Conservation (phyloP, 2,329 filamentous ascomycete genomes). For the Chaetomium sp. region DNA sequence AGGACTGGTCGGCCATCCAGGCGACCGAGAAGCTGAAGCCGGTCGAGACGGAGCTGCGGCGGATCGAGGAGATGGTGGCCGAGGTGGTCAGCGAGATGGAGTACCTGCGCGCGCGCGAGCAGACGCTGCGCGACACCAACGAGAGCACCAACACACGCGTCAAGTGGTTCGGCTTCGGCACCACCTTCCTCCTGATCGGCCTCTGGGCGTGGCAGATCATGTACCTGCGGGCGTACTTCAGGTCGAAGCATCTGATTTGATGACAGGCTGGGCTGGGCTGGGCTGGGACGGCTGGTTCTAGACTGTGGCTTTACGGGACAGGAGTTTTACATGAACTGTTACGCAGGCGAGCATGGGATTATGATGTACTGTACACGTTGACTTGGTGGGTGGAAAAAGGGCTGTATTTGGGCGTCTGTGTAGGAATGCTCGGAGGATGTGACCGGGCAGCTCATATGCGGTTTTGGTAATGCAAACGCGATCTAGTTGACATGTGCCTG, state of each 20-base stretch:
- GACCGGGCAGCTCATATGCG: background rate
- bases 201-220: conserved; percentile 97
- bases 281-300: conserved; percentile 17
- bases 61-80: conserved; percentile 85
- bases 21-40: conserved; percentile 97
- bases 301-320: conserved; percentile 30
- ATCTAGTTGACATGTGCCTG: background rate
- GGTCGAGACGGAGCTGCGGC: conserved; percentile 88
- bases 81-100: conserved; percentile 96
- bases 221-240: conserved; percentile 96
- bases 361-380: conserved; percentile 22
- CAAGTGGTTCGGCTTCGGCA: conserved; percentile 96
- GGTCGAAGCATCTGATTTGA: conserved; percentile 74
- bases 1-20: conserved; percentile 97
- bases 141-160: conserved; percentile 99
- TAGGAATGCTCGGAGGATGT: background rate
- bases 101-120: conserved; percentile 84
- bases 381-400: conserved; percentile 9
- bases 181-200: conserved; percentile 85
- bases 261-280: background rate
- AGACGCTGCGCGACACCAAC: conserved; percentile 96
- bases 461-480: conserved; percentile 1
- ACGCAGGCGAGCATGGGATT: conserved; percentile 33
- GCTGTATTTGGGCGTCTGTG: background rate
- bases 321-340: conserved; percentile 31